Evolutionary conservation across 139 green algal species (phyloP), one percentile per base, ranked within the genome.

Genomic region (Volvox africanus): DNA sequence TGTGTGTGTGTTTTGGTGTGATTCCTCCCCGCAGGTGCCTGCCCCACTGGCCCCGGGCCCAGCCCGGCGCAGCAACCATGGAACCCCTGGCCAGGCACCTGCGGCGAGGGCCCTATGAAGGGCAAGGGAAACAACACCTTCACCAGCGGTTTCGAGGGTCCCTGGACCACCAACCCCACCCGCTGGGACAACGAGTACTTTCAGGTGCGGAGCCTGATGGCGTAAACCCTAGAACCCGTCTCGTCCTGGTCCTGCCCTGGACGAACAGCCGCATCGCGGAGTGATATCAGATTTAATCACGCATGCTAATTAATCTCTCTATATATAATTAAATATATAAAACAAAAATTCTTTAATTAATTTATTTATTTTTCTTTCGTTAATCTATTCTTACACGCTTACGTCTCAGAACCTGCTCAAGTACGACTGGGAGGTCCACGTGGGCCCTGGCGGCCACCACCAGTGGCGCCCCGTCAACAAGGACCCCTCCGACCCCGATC

Each of bases 131-230:
- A 68, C 30, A 94, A 94, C 85, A 93, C 93, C 13, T 94, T 93
- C 88, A 95, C 93, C 18, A 82, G 24, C 32, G 93, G 93, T 50
- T 91, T 95, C 73, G 93, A 95, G 89, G 89, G 90, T 30, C 50
- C 88, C 69, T 95, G 93, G 93, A 94, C 88, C 32, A 82, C 33
- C 1, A 79, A 6, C 17, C 93, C 93, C 33, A 93, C 83, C 12
- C 1, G 86, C 1, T 94, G 92, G 92, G 85, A 16, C 75, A 93
- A 94, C 87, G 19, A 93, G 28, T 95, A 94, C 89, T 95, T 95
- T 68, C 86, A 87, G 61, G 81, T 87, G 28, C 6, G 80, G 11
- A 5, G 5, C 44, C 44, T 55, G 44, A 9, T 55, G 44, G 44
- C 44, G n/a, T n/a, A n/a, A n/a, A n/a, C n/a, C n/a, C n/a, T n/a